A percentile compares a stretch with the other conserved stretches of the same genome.
Conservation (phyloP, 345 rosid species). For the Zanthoxylum bungeanum region DNA sequence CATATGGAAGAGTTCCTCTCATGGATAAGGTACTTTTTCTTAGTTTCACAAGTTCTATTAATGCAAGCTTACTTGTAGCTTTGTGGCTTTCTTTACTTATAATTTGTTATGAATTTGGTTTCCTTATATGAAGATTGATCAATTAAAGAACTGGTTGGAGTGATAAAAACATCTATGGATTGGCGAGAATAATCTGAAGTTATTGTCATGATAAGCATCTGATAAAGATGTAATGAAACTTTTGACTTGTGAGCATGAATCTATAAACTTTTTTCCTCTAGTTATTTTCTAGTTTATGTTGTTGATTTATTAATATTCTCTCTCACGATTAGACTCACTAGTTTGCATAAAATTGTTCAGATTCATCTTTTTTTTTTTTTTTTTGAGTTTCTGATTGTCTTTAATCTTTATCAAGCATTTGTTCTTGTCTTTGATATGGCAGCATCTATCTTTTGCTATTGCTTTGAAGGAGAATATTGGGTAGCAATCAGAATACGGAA, state of each 20-base stretch:
- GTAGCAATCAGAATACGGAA: background rate
- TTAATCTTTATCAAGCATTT: slow-evolving; percentile 20
- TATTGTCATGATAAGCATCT: slow-evolving; percentile 35
- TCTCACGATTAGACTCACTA: background rate
- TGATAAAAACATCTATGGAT: slow-evolving; percentile 9
- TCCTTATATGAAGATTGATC: slow-evolving; percentile 2
- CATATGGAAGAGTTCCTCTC: slow-evolving; percentile 92
- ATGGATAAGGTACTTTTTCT: slow-evolving; percentile 81
- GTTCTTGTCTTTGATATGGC: slow-evolving; percentile 9
- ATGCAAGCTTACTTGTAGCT: background rate
- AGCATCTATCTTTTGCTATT: slow-evolving; percentile 14
- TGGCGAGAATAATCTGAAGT: slow-evolving; percentile 23
- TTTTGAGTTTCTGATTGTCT: slow-evolving; percentile 2
- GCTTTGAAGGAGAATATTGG: slow-evolving; percentile 14
- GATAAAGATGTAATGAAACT: slow-evolving; percentile 28
- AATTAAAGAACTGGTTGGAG: background rate
- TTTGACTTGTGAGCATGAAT: slow-evolving; percentile 32
- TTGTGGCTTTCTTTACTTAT: slow-evolving; percentile 1
- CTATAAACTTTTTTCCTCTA: slow-evolving; percentile 4
- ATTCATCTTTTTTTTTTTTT: slow-evolving; percentile 14
- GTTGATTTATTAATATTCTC: background rate
- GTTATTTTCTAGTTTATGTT: background rate
- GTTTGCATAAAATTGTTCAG: slow-evolving; percentile 4
- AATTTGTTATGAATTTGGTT: background rate
- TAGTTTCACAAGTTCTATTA: background rate